Evolutionary conservation across 257 asterid genomes (phyloP).

Genomic region (Solanum ossicruentum): DNA sequence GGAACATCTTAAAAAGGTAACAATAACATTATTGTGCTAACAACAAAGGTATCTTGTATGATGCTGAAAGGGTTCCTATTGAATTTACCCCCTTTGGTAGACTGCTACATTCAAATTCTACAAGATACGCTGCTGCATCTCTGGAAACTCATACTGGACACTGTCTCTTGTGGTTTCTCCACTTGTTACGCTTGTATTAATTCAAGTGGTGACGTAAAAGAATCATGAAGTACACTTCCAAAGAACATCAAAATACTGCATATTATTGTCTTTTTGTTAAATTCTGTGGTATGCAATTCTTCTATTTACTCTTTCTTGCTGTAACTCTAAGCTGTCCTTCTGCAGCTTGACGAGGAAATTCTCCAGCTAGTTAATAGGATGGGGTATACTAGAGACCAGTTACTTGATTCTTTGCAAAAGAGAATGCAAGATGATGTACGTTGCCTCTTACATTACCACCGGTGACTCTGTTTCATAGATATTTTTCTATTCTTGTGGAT

Average conservation of each 20-base stretch:
- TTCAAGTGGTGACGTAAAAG: not conserved
- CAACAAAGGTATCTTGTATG: not conserved
- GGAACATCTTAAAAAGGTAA: slow-evolving; percentile 61
- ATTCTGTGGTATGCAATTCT: not conserved
- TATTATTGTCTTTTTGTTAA: not conserved
- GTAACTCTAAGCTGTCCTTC: slow-evolving; percentile 8
- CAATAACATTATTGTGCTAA: not conserved
- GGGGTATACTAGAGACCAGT: slow-evolving; percentile 65
- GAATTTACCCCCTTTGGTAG: not conserved
- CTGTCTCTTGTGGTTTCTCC: not conserved
- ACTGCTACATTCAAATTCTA: not conserved
- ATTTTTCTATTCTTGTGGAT: not conserved
- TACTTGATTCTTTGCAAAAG: slow-evolving; percentile 67
- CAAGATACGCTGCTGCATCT: not conserved
- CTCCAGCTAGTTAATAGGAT: slow-evolving; percentile 63
- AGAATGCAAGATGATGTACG: slow-evolving; percentile 82
- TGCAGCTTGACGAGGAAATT: slow-evolving; percentile 88
- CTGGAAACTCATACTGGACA: not conserved
- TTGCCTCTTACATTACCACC: not conserved
- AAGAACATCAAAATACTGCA: not conserved
- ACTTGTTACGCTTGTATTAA: not conserved
- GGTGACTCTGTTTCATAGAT: not conserved
- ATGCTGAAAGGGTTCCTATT: not conserved
- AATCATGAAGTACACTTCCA: not conserved
- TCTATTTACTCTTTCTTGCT: not conserved